phyloP scores from a whole-genome alignment of 2,329 filamentous ascomycete genomes.

The Stemphylium beticola region DNA sequence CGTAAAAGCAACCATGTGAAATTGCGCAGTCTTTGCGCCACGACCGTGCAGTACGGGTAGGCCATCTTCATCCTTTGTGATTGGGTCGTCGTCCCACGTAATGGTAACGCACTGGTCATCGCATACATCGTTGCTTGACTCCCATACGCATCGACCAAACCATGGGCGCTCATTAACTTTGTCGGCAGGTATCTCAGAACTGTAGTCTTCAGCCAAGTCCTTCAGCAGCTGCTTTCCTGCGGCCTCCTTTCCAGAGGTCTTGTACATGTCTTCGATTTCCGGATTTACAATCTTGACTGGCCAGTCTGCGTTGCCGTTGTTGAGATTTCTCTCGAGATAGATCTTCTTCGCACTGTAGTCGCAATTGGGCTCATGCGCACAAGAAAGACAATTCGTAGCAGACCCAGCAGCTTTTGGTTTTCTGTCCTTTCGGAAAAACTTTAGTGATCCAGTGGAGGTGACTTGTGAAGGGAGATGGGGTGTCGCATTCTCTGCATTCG shows the following conservation, averaged over 20 bases:
- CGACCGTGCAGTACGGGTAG: slow-evolving; percentile 43
- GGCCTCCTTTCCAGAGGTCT: slow-evolving; percentile 52
- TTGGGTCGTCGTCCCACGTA: slow-evolving; percentile 77
- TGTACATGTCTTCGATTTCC: slow-evolving; percentile 81
- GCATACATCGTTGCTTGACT: slow-evolving; percentile 89
- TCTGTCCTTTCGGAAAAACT: slow-evolving; percentile 75
- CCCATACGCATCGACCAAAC: slow-evolving; percentile 96
- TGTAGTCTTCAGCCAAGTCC: slow-evolving; percentile 62
- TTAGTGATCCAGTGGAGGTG: slow-evolving; percentile 76
- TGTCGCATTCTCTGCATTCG: slow-evolving; percentile 46
- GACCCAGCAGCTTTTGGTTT: slow-evolving; percentile 77
- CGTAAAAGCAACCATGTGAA: slow-evolving; percentile 95
- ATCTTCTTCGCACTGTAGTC: slow-evolving; percentile 85
- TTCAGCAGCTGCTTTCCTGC: slow-evolving; percentile 60
- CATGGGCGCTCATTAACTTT: slow-evolving; percentile 63
- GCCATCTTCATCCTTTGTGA: slow-evolving; percentile 29
- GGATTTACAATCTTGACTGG: slow-evolving; percentile 88
- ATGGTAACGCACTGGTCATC: slow-evolving; percentile 93
- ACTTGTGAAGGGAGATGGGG: slow-evolving; percentile 78
- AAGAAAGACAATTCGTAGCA: slow-evolving; percentile 87
- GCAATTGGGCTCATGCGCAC: slow-evolving; percentile 75
- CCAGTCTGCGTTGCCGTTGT: slow-evolving; percentile 73
- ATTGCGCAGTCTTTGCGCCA: slow-evolving; percentile 80
- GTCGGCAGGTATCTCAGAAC: slow-evolving; percentile 58
- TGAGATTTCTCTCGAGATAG: slow-evolving; percentile 74